Base-by-base conservation (phyloP, 2,329 filamentous ascomycete genomes). In the Neofusicoccum cordaticola region DNA sequence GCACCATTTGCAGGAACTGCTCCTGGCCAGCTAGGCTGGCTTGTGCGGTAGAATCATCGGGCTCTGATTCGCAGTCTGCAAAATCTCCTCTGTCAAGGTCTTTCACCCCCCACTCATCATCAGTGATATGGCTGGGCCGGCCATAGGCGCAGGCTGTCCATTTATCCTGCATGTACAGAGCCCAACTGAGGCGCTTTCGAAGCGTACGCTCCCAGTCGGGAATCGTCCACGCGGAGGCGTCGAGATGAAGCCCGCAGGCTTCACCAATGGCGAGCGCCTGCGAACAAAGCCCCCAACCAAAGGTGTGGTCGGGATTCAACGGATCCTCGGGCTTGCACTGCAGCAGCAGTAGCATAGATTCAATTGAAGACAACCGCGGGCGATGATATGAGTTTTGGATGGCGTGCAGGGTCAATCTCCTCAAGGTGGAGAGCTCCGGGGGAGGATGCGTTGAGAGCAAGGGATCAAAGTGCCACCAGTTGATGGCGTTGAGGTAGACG, bases 161-260 rank as follows among this genome's bases (percentile, higher is more conserved):
- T 69, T 85, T 86, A 67, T 90, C 87, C 70, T 89, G 87, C 80
- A 88, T 86, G 67, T 84, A 89, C 0, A 88, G 73, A 1, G 83
- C 86, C 87, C 88, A 90, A 0, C 85, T 86, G 0, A 90, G 75
- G 13, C 88, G 78, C 69, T 85, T 85, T 13, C 88, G 79, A 17
- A 89, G 76, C 0, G 86, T 84, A 62, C 85, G 82, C 69, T 90
- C 88, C 86, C 86, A 89, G 0, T 78, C 75, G 1, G 87, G 86
- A 47, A 90, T 84, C 11, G 83, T 81, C 88, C 88, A 90, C 19
- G 79, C 74, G 0, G 84, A 83, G 67, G 86, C 87, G 70, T 90
- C 86, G 1, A 88, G 78, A 62, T 80, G 77, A 1, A 80, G 68
- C 2, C 78, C 78, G 5, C 80, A 69, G n/a, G 74, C 71, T 56